Evolutionary conservation across 257 asterid genomes (phyloP).

Genomic region (Paraleonurus japonicus): DNA sequence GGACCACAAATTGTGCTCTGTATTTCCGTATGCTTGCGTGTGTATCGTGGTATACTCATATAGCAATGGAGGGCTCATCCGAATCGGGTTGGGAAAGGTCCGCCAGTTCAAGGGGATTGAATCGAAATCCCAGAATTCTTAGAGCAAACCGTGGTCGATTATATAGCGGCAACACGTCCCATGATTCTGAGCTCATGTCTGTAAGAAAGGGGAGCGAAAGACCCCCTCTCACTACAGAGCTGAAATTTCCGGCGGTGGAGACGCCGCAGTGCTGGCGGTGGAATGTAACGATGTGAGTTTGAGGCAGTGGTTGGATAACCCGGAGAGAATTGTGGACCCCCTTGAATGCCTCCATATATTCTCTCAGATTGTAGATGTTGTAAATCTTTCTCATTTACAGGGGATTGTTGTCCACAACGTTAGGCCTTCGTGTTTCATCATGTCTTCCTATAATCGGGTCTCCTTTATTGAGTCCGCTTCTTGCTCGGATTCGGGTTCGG

Average conservation of each 20-base stretch:
- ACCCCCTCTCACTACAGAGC: slow-evolving; percentile 15
- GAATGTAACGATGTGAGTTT: slow-evolving; percentile 66
- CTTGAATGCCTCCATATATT: slow-evolving; percentile 88
- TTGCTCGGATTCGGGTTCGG: slow-evolving; percentile 77
- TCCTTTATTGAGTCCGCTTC: slow-evolving; percentile 88
- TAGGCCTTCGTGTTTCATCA: slow-evolving; percentile 85
- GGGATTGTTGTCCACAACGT: slow-evolving; percentile 81
- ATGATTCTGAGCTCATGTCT: slow-evolving; percentile 55
- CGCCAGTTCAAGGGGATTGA: slow-evolving; percentile 50
- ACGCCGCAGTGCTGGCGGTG: slow-evolving; percentile 12
- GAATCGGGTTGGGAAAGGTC: slow-evolving; percentile 80
- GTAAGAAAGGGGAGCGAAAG: slow-evolving; percentile 60
- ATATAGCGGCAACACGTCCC: slow-evolving; percentile 47
- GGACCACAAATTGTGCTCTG: slow-evolving; percentile 24
- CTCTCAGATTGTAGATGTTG: slow-evolving; percentile 80
- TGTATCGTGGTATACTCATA: slow-evolving; percentile 31
- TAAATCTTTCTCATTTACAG: slow-evolving; percentile 77
- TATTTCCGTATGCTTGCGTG: slow-evolving; percentile 26
- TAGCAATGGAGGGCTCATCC: slow-evolving; percentile 85
- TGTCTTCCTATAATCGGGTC: slow-evolving; percentile 77
- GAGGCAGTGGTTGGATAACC: slow-evolving; percentile 91
- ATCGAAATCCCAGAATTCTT: slow-evolving; percentile 47
- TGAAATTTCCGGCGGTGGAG: slow-evolving; percentile 27
- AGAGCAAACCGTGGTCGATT: slow-evolving; percentile 44
- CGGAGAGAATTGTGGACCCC: slow-evolving; percentile 73